Percentiles rank a stretch among this genome's conserved stretches.
Evolutionary conservation across 129 eudicot genomes (phyloP).

Genomic region (Rutidosis leptorrhynchoides): DNA sequence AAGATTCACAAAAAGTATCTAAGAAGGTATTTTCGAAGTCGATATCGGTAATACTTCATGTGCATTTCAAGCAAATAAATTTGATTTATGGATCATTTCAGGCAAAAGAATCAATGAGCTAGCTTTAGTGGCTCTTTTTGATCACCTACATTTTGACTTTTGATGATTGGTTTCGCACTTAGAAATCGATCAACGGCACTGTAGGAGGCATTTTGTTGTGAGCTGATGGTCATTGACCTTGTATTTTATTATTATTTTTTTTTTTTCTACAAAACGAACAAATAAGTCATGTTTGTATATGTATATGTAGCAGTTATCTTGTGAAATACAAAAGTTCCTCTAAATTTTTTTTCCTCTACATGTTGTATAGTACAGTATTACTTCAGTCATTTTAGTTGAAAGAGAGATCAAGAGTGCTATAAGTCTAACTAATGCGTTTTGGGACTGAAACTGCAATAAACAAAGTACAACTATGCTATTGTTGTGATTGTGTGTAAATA

Average conservation of each 20-base stretch:
- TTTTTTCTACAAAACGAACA: slow-evolving; percentile 14
- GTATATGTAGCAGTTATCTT: slow-evolving; percentile 24
- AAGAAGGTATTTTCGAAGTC: slow-evolving; percentile 43
- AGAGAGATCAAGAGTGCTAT: too few species aligned
- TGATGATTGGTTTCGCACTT: slow-evolving; percentile 14
- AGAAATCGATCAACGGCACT: background rate
- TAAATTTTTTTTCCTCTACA: background rate
- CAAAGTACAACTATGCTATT: too few species aligned
- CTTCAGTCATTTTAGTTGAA: too few species aligned
- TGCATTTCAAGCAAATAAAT: background rate
- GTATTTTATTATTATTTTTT: too few species aligned
- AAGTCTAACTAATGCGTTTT: too few species aligned
- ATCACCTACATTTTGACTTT: slow-evolving; percentile 13
- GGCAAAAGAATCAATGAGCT: slow-evolving; percentile 15
- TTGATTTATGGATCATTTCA: slow-evolving; percentile 6
- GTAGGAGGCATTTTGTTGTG: slow-evolving; percentile 17
- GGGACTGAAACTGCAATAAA: too few species aligned
- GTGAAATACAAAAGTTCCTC: slow-evolving; percentile 22
- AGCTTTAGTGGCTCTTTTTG: slow-evolving; percentile 5
- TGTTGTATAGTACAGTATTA: background rate
- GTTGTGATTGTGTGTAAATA: too few species aligned
- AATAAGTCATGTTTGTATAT: slow-evolving; percentile 15
- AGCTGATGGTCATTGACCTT: slow-evolving; percentile 14
- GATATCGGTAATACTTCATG: background rate
- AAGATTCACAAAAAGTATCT: slow-evolving; percentile 91